Base-by-base conservation (phyloP, 2,329 filamentous ascomycete species). In the Ceratocystis diversiconidia region DNA sequence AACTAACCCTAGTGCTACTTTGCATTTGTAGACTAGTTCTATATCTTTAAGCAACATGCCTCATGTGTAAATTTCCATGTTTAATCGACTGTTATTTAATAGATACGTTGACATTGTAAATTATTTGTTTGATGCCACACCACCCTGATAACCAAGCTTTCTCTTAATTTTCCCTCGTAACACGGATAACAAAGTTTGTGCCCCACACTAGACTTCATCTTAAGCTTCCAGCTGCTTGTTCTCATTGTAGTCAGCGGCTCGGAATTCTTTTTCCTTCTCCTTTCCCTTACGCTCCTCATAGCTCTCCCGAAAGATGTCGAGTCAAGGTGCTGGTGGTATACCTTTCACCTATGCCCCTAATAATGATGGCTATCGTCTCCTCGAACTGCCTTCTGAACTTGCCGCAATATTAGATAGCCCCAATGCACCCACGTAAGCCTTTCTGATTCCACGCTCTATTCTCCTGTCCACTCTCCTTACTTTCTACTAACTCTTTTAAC, bases 321-420 rank as follows among this genome's bases (percentile, higher is more conserved):
- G 72, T 65, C 80, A 82, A 70, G 70, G 71, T 6, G 70, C 72
- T 65, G 57, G 73, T n/a, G 79, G 78, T 60, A 80, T 84, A 55
- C 76, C 79, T 5, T 75, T 87, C 65, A 73, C 75, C 57, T 78
- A 83, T 70, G 75, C 74, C 48, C 79, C 79, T 5, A 74, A 80
- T 60, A 75, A 78, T 52, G 70, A 77, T 17, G 77, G 79, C 62
- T 85, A 85, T 73, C 84, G 82, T 67, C 79, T 87, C 65, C 75
- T 87, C 63, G 84, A 87, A 72, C 78, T 87, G 2, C 83, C 84
- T 0, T 75, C 82, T 0, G 84, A 85, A 66, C 75, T 87, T 7
- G 76, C 82, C 61, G 74, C 77, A 22, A 74, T 82, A 5, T 78
- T 86, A 52, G 80, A 84, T 71, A 79, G 81, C 7, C 76, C 79